Percentiles rank a stretch among this genome's conserved stretches.
Evolutionary conservation across 139 green algal genomes (phyloP).

Genomic region (Tetradesmus obliquus): DNA sequence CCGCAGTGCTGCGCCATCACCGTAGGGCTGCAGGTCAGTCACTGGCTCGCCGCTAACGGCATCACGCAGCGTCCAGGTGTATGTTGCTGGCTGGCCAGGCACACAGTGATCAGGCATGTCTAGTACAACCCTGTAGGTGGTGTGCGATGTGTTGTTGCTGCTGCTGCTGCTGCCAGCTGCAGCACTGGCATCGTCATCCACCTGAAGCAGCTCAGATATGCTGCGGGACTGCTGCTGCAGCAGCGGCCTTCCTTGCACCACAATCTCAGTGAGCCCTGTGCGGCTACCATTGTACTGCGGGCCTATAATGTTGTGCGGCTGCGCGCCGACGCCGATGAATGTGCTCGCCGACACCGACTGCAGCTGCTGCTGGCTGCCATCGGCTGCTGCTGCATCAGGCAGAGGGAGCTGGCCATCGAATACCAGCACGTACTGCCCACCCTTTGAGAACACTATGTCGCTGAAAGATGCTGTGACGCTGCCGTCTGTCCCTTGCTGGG

Average conservation of each 20-base stretch:
- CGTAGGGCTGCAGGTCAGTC: not conserved
- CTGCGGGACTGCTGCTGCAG: not conserved
- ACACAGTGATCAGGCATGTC: not conserved
- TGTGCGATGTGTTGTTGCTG: not conserved
- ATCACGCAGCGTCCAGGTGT: not conserved
- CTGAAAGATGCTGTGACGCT: not conserved
- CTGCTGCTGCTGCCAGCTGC: not conserved
- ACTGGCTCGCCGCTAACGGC: not conserved
- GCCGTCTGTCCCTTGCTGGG: not conserved
- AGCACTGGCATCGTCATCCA: not conserved
- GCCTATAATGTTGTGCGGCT: not conserved
- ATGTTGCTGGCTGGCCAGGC: not conserved
- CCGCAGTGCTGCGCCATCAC: not conserved
- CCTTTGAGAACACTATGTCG: not conserved
- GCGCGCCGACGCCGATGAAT: not conserved
- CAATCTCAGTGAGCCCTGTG: not conserved
- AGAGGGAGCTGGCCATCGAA: not conserved
- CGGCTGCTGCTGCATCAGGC: not conserved
- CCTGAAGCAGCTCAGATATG: not conserved
- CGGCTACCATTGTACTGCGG: not conserved
- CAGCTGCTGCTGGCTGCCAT: not conserved
- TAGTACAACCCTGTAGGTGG: not conserved
- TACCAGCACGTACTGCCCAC: not conserved
- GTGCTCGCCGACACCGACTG: not conserved
- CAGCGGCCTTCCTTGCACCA: not conserved